Base-by-base conservation (phyloP, 2,329 filamentous ascomycete genomes). In the Neophaeococcomyces aloes region DNA sequence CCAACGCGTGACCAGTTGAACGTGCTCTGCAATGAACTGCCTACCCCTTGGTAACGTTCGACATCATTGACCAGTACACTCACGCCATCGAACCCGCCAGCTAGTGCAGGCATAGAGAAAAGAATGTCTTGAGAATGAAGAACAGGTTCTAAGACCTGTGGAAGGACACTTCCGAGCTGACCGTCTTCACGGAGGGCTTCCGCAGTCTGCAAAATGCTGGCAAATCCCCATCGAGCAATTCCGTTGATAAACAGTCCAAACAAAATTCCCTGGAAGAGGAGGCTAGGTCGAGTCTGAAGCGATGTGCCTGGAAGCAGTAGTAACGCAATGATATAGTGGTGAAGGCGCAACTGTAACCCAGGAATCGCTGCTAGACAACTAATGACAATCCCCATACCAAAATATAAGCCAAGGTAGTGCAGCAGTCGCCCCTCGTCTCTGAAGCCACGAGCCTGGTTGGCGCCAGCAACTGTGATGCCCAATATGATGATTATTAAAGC, bases 211-310 rank as follows among this genome's bases (percentile, higher is more conserved):
- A 79, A 64, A 44, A 79, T 75, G 42, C 64, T 68, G 51, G 71
- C 76, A 54, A 78, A 79, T 2, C 75, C 76, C 76, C 76, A 79
- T n/a, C 76, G 65, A 2, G 76, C 76, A 41, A 76, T 70, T 23
- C 76, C 76, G 54, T 79, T 79, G 62, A 79, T 72, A 59, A 79
- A 79, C 0, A 79, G 61, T 1, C 76, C 76, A 8, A 78, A 59
- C 0, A 79, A 64, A 4, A 79, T 62, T n/a, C 76, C 76, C 53
- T 79, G 75, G 55, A 76, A 79, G 4, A 79, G 53, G 3, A 79
- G 62, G 38, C 67, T 70, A 0, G 74, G 75, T 1, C 76, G 65
- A 14, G 73, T 79, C 50, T 78, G 76, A 52, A 79, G 66, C 0
- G 67, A 65, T 2, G 76, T 78, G 0, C 76, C 76, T 0, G 75